Evolutionary conservation across 768 basidiomycete genomes (phyloP).

Genomic region (Polyporus arcularius): DNA sequence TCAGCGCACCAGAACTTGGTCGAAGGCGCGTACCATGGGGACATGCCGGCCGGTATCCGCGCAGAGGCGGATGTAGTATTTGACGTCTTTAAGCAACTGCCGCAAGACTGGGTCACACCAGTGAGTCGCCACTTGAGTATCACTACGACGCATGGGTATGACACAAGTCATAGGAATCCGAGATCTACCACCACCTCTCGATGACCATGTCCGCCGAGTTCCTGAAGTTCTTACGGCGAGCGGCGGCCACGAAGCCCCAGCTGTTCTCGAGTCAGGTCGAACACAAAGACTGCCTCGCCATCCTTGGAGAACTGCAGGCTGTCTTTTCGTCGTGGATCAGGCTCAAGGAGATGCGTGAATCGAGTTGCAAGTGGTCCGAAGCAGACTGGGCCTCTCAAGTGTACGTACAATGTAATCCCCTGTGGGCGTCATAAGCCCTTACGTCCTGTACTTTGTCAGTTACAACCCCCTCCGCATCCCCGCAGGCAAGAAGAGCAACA

Average conservation of each 20-base stretch:
- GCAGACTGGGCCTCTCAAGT: constrained; percentile 58
- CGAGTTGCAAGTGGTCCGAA: constrained; percentile 52
- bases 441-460: constrained; percentile 24
- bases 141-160: background rate
- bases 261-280: constrained; percentile 39
- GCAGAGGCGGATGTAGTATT: constrained; percentile 42
- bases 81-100: constrained; percentile 35
- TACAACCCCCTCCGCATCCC: constrained; percentile 52
- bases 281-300: constrained; percentile 19
- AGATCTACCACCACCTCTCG: background rate
- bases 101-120: constrained; percentile 45
- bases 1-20: constrained; percentile 49
- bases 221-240: constrained; percentile 29
- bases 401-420: constrained; percentile 33
- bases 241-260: constrained; percentile 35
- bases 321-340: constrained; percentile 50
- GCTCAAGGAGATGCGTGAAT: constrained; percentile 43
- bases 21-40: constrained; percentile 44
- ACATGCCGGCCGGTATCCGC: constrained; percentile 44
- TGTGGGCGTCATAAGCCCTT: too few species aligned
- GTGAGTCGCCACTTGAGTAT: constrained; percentile 24
- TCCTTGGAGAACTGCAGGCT: constrained; percentile 40
- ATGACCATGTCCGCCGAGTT: constrained; percentile 22
- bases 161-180: background rate
- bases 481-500: constrained; percentile 42